Conservation (phyloP, 192 early-diverging fungal species). For the Rhizoclosmatium globosum region DNA sequence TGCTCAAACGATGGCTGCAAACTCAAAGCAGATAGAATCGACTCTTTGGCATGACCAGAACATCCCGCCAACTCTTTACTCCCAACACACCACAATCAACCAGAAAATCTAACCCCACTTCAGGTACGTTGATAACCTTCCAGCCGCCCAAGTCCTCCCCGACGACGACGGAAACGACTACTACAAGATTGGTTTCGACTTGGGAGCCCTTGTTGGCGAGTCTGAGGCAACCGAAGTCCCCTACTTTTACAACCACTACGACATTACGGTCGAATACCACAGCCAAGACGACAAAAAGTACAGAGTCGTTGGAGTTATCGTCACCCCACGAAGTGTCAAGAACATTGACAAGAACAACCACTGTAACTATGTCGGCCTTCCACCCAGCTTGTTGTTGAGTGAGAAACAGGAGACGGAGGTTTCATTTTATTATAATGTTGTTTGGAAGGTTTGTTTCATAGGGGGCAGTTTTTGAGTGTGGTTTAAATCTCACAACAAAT, state of each 20-base stretch:
- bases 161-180: conserved; percentile 68
- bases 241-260: conserved; percentile 87
- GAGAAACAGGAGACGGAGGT: conserved; percentile 44
- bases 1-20: too few relatives aligned
- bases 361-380: conserved; percentile 26
- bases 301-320: conserved; percentile 90
- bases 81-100: not conserved
- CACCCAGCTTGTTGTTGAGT: conserved; percentile 28
- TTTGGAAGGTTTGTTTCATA: conserved; percentile 48
- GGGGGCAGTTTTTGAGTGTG: not conserved
- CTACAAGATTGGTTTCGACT: conserved; percentile 82
- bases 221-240: conserved; percentile 35
- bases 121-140: conserved; percentile 87
- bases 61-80: too few relatives aligned
- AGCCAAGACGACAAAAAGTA: conserved; percentile 60
- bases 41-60: too few relatives aligned
- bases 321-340: conserved; percentile 71
- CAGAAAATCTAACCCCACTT: not conserved
- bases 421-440: conserved; percentile 59
- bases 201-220: conserved; percentile 62
- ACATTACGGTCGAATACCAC: conserved; percentile 87
- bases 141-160: conserved; percentile 65
- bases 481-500: not conserved
- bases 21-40: too few relatives aligned
- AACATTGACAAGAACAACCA: conserved; percentile 35